Base-by-base conservation (phyloP, 2,329 filamentous ascomycete species). In the Cryphonectria radicalis region DNA sequence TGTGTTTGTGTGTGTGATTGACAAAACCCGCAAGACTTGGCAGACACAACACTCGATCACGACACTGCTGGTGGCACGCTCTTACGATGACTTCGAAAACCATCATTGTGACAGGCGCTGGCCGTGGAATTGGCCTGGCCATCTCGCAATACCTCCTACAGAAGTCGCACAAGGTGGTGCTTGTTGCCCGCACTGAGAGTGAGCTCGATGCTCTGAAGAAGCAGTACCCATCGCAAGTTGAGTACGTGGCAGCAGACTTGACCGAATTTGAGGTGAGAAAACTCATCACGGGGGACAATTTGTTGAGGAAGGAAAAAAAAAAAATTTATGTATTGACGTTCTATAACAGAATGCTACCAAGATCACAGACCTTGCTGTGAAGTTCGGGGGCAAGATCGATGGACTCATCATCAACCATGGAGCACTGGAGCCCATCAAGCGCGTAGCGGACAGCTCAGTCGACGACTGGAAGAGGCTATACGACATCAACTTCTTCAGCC, bases 371-470 rank as follows among this genome's bases (percentile, higher is more conserved):
- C 81, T 90, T 0, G 92, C 94, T 0, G 77, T 92, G 14, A 82
- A 87, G 40, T 83, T 87, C 0, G 98, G 93, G 79, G 91, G 91
- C 13, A 85, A 84, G 65, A 82, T 99, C 5, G 94, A 99, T 78
- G 92, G 91, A 1, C 79, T 99, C 62, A 89, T 99, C 17, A 83
- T 98, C 73, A 98, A 98, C 80, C 96, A 99, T 79, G 95, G 94
- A 28, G 85, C 90, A 0, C 82, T 99, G 62, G 87, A 90, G n/a
- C 92, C 94, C 0, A 90, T 97, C 59, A 89, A 88, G 66, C 89
- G 88, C 71, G 83, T 98, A 62, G 89, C 83, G 4, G 88, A 95
- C 69, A 86, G 87, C 22, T 87, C 88, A n/a, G 78, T 90, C 0
- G 89, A 92, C 53, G 91, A 92, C 73, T 98, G 95, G 93, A 91